Evolutionary conservation across 768 basidiomycete genomes (phyloP).

Genomic region (Panaeolus papilionaceus): DNA sequence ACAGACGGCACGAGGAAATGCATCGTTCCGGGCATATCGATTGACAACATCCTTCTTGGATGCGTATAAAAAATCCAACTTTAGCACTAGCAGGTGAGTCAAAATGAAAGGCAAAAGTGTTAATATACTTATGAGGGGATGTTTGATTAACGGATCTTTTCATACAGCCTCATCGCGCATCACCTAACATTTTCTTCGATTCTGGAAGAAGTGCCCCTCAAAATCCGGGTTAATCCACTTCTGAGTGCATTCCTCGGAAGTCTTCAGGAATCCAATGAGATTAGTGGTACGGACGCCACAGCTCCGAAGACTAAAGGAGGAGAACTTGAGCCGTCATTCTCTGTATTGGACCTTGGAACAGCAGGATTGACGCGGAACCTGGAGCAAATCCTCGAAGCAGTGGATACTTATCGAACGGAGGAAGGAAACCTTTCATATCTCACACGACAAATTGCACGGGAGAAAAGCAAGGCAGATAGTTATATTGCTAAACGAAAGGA

Average conservation of each 20-base stretch:
- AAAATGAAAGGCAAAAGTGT: conserved; percentile 17
- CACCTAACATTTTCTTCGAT: conserved; percentile 86
- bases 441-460: conserved; percentile 86
- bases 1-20: conserved; percentile 80
- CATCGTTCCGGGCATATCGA: conserved; percentile 89
- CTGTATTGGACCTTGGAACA: conserved; percentile 73
- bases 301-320: conserved; percentile 38
- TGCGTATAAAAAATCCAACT: conserved; percentile 83
- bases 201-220: conserved; percentile 85
- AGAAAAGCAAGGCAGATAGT: conserved; percentile 79
- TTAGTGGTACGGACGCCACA: conserved; percentile 34
- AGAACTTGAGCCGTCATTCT: conserved; percentile 65
- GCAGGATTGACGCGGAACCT: conserved; percentile 75
- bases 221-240: conserved; percentile 82
- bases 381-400: conserved; percentile 83
- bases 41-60: conserved; percentile 81
- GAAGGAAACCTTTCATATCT: conserved; percentile 93
- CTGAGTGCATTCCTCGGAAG: conserved; percentile 79
- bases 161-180: conserved; percentile 73
- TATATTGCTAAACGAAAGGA: conserved; percentile 87
- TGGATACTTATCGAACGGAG: conserved; percentile 88
- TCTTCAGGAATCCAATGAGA: conserved; percentile 55
- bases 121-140: conserved; percentile 23
- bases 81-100: conserved; percentile 82
- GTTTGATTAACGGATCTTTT: conserved; percentile 21